A percentile compares a stretch with the other conserved stretches of the same genome.
Evolutionary conservation across 2,329 filamentous ascomycete species (phyloP).

Genomic region (Stemphylium beticola): DNA sequence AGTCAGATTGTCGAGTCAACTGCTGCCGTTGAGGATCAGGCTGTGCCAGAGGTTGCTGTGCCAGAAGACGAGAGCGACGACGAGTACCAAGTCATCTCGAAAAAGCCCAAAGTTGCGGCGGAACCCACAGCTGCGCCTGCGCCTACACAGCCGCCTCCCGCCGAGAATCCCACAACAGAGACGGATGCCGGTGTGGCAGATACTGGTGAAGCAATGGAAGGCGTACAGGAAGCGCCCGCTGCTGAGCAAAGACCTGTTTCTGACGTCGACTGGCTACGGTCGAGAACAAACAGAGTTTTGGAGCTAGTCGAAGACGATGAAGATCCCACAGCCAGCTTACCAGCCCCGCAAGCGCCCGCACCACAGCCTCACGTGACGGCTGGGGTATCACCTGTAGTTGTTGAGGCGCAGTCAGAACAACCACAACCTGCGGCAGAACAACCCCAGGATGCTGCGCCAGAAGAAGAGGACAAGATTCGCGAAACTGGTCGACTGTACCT

Average conservation of each 20-base stretch:
- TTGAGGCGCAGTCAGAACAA: constrained; percentile 14
- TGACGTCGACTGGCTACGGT: constrained; percentile 91
- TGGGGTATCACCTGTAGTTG: constrained; percentile 11
- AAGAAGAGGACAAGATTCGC: constrained; percentile 67
- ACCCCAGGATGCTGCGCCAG: constrained; percentile 45
- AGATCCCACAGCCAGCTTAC: constrained; percentile 23
- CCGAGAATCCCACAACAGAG: not conserved
- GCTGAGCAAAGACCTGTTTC: constrained; percentile 59
- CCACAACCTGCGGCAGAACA: constrained; percentile 34
- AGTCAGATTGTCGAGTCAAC: constrained; percentile 26
- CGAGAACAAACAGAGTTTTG: constrained; percentile 82
- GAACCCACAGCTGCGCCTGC: constrained; percentile 4
- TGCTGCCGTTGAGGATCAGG: constrained; percentile 21
- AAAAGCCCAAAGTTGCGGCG: constrained; percentile 48
- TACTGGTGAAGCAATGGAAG: constrained; percentile 29
- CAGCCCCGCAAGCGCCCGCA: not conserved
- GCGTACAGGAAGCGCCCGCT: constrained; percentile 17
- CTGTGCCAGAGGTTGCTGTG: constrained; percentile 30
- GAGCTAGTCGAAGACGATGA: constrained; percentile 82
- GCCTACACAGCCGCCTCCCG: constrained; percentile 7
- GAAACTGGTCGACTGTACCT: constrained; percentile 82
- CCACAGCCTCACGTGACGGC: constrained; percentile 16
- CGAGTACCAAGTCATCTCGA: constrained; percentile 72
- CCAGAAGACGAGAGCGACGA: constrained; percentile 68
- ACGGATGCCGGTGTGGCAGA: constrained; percentile 2